These are phyloP conservation scores for Tetrahymena borealis DNA, from an alignment of 73 alveolate species.

Conservation along the genomic window DNA sequence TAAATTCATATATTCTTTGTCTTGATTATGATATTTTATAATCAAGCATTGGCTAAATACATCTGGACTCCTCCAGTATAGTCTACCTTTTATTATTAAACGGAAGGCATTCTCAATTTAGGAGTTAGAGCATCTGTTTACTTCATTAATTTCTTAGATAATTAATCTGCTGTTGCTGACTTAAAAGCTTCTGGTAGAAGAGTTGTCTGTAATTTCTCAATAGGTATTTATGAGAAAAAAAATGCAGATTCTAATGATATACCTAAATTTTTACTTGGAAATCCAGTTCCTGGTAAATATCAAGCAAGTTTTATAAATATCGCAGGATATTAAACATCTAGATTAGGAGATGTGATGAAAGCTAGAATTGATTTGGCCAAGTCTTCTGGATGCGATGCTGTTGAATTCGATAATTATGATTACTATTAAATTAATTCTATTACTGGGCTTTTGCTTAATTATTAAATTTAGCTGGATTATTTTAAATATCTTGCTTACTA, in stretches of 20 bases:
- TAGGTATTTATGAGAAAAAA: neutral
- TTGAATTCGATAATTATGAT: neutral
- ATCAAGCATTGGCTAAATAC: neutral
- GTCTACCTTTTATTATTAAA: neutral
- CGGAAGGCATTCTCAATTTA: neutral
- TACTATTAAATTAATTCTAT: neutral
- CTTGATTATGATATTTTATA: neutral
- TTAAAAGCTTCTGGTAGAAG: neutral
- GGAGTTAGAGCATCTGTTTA: neutral
- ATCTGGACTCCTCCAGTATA: neutral
- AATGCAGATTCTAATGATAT: neutral
- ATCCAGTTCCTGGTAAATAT: neutral
- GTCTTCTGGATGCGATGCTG: neutral
- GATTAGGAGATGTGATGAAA: neutral
- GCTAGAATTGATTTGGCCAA: conserved; percentile 12
- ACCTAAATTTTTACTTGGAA: neutral
- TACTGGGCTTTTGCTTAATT: neutral
- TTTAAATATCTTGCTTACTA: neutral
- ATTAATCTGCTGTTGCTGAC: neutral
- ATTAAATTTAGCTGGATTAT: neutral
- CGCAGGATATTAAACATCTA: neutral
- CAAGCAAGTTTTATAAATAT: neutral
- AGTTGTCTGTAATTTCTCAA: neutral
- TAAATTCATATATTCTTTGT: neutral
- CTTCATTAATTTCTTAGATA: neutral